These are phyloP conservation scores for Phytophthora sp. DNA, from an alignment of 352 stramenopile species.

Conservation along the genomic window DNA sequence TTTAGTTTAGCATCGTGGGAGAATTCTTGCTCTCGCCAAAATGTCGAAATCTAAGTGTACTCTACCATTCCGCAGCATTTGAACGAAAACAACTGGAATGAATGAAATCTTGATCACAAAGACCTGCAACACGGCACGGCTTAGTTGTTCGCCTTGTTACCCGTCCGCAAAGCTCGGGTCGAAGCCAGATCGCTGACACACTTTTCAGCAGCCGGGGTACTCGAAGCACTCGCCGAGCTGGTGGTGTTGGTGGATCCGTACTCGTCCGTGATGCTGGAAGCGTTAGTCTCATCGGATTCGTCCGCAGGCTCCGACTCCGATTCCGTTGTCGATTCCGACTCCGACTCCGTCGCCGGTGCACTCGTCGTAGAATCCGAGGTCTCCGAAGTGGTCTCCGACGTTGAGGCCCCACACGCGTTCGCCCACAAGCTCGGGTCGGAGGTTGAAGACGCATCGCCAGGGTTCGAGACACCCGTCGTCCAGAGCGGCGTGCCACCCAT, in stretches of 20 bases:
- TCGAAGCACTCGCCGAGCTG: not conserved
- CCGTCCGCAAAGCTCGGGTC: conserved; percentile 1
- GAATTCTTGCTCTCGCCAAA: too few species aligned
- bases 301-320: not conserved
- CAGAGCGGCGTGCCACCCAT: conserved; percentile 8
- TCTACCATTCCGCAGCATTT: too few species aligned
- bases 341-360: not conserved
- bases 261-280: not conserved
- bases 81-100: too few species aligned
- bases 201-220: not conserved
- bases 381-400: not conserved
- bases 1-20: too few species aligned
- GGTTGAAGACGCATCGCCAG: conserved; percentile 13
- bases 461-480: conserved; percentile 32
- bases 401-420: conserved; percentile 1
- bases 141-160: not conserved
- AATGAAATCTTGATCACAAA: too few species aligned
- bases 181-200: conserved; percentile 7
- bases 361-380: not conserved
- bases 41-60: too few species aligned
- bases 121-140: too few species aligned
- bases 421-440: conserved; percentile 33
- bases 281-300: not conserved
- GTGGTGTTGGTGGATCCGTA: not conserved
- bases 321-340: not conserved